phyloP scores from a whole-genome alignment of 75 land plant species.

The Pseudotsuga menziesii region DNA sequence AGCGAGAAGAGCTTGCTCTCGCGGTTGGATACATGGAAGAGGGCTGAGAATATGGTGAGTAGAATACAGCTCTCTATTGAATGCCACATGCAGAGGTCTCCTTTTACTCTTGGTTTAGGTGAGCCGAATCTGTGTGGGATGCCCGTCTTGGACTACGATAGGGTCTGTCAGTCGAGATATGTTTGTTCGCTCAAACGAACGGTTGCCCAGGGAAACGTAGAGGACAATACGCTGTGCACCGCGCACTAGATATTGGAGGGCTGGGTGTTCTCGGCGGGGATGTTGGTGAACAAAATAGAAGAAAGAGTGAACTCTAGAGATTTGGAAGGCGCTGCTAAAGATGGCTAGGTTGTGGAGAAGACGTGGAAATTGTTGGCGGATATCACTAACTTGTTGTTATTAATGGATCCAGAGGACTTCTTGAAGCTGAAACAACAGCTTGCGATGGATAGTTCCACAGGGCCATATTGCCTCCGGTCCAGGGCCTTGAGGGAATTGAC shows the following conservation, averaged over 20 bases:
- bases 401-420: conserved; percentile 75
- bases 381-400: conserved; percentile 43
- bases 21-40: conserved; percentile 56
- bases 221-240: conserved; percentile 50
- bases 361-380: conserved; percentile 62
- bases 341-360: conserved; percentile 62
- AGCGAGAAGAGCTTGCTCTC: conserved; percentile 70
- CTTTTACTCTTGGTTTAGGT: conserved; percentile 67
- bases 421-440: conserved; percentile 64
- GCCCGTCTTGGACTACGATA: conserved; percentile 56
- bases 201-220: conserved; percentile 28
- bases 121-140: conserved; percentile 67
- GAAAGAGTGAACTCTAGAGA: conserved; percentile 24
- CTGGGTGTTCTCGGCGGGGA: conserved; percentile 39
- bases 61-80: conserved; percentile 45
- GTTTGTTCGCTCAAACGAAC: conserved; percentile 32
- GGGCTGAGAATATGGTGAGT: conserved; percentile 38
- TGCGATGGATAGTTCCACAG: conserved; percentile 28
- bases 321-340: conserved; percentile 28
- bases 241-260: conserved; percentile 62
- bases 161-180: conserved; percentile 39
- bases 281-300: conserved; percentile 30
- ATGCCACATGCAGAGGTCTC: conserved; percentile 51
- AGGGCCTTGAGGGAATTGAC: conserved; percentile 35
- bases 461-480: conserved; percentile 60